Evolutionary conservation across 352 stramenopile genomes (phyloP), one percentile per base, ranked within the genome.

Genomic region (Lagenidium sp.): DNA sequence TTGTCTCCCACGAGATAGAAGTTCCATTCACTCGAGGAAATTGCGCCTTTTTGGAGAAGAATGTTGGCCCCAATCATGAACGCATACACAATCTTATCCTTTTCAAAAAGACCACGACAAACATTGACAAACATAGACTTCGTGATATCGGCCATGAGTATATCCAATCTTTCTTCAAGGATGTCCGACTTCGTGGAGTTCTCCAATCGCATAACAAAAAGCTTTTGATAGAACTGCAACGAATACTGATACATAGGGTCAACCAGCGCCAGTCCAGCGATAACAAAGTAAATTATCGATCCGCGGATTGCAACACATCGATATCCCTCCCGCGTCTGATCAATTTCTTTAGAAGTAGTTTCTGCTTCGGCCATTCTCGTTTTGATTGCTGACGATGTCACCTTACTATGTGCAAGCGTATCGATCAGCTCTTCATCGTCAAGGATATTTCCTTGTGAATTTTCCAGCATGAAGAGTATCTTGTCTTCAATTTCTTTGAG

Each of bases 191-290:
- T 89, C 6, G 70, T 62, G 7, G 79, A 88, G 42, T 69, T 77
- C 42, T 96, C 66, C 3, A 97, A 57, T 0, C 91, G 69, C 73
- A 92, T 82, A 3, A 89, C 75, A 41, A 97, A 97, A 1, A 97
- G 65, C 23, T 93, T 88, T 47, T 95, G 85, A 50, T 97, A 97
- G 41, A 94, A 97, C 48, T 97, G 91, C 15, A 97, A 65, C 31
- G 88, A 97, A 53, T 95, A 97, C 53, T 97, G 87, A 53, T 97
- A 97, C 89, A 97, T 97, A 3, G 85, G 81, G 29, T 97, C 88
- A 8, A 97, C 82, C n/a, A 90, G 65, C 32, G 86, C 85, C 2
- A 97, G 59, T 18, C 82, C 85, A 1, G 91, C 88, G 29, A 97
- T 95, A 11, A 94, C 88, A 57, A 97, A 97, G 65, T 97, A 97